A percentile compares a stretch with the other conserved stretches of the same genome.
These are phyloP conservation scores for Geotrichum reessii DNA, from an alignment of 1,139 yeast species.

Conservation along the genomic window DNA sequence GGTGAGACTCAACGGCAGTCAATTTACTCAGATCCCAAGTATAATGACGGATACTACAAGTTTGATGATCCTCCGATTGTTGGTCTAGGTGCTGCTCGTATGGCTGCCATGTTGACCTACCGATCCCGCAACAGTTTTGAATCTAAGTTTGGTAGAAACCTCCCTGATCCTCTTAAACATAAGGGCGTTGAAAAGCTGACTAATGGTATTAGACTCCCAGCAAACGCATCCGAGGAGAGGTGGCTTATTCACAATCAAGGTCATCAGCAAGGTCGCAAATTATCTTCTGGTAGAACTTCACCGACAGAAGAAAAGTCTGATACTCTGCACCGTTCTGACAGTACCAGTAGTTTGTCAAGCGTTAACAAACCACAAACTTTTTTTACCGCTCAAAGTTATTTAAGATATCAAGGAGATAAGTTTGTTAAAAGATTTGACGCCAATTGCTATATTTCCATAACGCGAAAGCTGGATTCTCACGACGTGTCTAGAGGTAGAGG, in stretches of 20 bases:
- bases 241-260: constrained; percentile 69
- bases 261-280: constrained; percentile 34
- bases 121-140: constrained; percentile 91
- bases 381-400: constrained; percentile 90
- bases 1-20: constrained; percentile 97
- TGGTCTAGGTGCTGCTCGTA: constrained; percentile 93
- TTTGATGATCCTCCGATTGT: constrained; percentile 71
- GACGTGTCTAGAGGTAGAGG: constrained; percentile 80
- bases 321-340: constrained; percentile 19
- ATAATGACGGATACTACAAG: constrained; percentile 78
- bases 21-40: constrained; percentile 90
- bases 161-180: constrained; percentile 47
- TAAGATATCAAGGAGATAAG: constrained; percentile 89
- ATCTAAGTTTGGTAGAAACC: constrained; percentile 75
- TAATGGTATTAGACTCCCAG: constrained; percentile 26
- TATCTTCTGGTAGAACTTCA: constrained; percentile 21
- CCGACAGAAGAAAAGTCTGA: constrained; percentile 22
- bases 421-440: constrained; percentile 90
- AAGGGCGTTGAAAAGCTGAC: constrained; percentile 29
- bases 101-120: constrained; percentile 91
- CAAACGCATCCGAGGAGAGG: constrained; percentile 45
- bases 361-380: constrained; percentile 65
- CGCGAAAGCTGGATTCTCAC: constrained; percentile 90
- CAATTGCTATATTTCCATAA: constrained; percentile 88
- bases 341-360: constrained; percentile 12